Evolutionary conservation across 306 rosid genomes (phyloP).

Genomic region (Carpinus fangiana): DNA sequence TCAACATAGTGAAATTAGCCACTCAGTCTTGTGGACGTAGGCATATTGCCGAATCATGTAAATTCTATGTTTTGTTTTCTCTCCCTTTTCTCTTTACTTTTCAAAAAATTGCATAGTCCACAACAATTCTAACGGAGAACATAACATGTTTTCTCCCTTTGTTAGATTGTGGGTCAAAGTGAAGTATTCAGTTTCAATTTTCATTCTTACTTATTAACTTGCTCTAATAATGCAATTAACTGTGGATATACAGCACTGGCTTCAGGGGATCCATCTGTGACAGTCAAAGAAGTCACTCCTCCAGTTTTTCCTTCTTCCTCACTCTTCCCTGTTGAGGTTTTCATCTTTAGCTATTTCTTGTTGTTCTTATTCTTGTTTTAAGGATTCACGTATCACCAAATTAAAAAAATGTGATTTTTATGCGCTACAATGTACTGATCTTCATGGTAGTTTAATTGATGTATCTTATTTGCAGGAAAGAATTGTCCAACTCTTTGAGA

Average conservation of each 20-base stretch:
- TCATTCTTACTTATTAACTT: constrained; percentile 1
- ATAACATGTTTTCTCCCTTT: not conserved
- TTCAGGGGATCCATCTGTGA: constrained; percentile 83
- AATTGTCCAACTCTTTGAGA: constrained; percentile 80
- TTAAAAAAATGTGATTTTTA: not conserved
- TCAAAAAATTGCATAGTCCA: too few species aligned
- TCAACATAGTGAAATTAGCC: too few species aligned
- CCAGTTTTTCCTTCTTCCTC: constrained; percentile 58
- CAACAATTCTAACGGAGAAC: not conserved
- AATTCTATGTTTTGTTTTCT: too few species aligned
- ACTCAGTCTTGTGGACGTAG: too few species aligned
- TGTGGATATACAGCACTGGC: constrained; percentile 69
- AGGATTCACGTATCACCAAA: not conserved
- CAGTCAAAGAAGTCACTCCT: constrained; percentile 83
- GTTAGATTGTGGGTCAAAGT: not conserved
- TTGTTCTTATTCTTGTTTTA: constrained; percentile 12
- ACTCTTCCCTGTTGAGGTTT: constrained; percentile 88
- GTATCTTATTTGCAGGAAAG: constrained; percentile 62
- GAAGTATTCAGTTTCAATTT: not conserved
- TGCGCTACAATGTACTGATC: not conserved
- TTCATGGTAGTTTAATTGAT: constrained; percentile 17
- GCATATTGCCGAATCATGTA: too few species aligned
- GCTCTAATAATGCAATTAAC: constrained; percentile 30
- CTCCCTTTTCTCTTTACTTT: too few species aligned
- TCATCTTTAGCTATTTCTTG: constrained; percentile 19